Evolutionary conservation across 2,329 filamentous ascomycete genomes (phyloP).

Genomic region (Alternaria angustiovoidea): DNA sequence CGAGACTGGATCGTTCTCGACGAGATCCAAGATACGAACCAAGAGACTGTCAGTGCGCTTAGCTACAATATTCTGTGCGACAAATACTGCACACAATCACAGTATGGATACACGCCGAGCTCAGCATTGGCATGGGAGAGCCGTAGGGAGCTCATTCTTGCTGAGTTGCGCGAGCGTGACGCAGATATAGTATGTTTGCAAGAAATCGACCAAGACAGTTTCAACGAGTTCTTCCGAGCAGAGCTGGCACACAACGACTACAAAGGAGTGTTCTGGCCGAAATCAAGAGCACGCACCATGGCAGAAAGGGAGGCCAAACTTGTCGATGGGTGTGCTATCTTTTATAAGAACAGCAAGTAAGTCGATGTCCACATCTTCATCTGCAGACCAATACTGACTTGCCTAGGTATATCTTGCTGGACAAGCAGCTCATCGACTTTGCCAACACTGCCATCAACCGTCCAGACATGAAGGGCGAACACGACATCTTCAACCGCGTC

Average conservation of each 20-base stretch:
- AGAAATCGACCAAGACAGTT: slow-evolving; percentile 90
- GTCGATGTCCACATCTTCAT: slow-evolving; percentile 16
- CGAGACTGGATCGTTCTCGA: slow-evolving; percentile 80
- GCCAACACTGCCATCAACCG: slow-evolving; percentile 90
- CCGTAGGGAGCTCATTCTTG: slow-evolving; percentile 80
- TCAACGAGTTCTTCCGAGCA: slow-evolving; percentile 90
- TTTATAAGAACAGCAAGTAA: slow-evolving; percentile 90
- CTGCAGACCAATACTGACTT: slow-evolving; percentile 18
- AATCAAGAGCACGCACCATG: slow-evolving; percentile 91
- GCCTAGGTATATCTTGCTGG: slow-evolving; percentile 76
- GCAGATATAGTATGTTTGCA: slow-evolving; percentile 93
- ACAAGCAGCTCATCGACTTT: slow-evolving; percentile 95
- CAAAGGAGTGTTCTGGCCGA: slow-evolving; percentile 92
- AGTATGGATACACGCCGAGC: slow-evolving; percentile 90
- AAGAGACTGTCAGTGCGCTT: slow-evolving; percentile 80
- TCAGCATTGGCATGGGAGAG: slow-evolving; percentile 86
- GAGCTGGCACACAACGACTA: slow-evolving; percentile 87
- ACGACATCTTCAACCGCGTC: slow-evolving; percentile 97
- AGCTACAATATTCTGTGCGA: slow-evolving; percentile 98
- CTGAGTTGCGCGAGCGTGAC: slow-evolving; percentile 79
- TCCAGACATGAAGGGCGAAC: slow-evolving; percentile 95
- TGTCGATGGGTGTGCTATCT: slow-evolving; percentile 97
- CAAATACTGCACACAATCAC: slow-evolving; percentile 82
- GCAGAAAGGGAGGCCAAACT: slow-evolving; percentile 82
- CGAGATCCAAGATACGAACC: slow-evolving; percentile 60